Base-by-base conservation (phyloP, 768 basidiomycete species). In the Termitomyces eurrhizus region DNA sequence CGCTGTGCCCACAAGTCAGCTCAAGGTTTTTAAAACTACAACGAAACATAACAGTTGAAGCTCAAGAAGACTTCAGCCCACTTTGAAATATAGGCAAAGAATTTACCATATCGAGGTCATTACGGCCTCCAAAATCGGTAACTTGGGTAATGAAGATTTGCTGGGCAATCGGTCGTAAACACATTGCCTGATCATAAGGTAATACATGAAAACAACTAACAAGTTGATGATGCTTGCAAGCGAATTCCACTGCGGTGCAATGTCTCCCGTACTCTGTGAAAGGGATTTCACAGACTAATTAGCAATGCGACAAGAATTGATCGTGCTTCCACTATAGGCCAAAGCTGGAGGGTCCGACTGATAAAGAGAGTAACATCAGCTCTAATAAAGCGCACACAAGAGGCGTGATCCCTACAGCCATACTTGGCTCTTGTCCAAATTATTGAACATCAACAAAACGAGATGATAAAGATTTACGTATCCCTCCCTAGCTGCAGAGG, bases 401-500 rank as follows among this genome's bases (percentile, higher is more conserved):
- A 32, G 8, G 13, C 18, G 33, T 8, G 1, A 52, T 24, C 65
- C 77, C 57, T 67, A 77, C 58, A 80, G 65, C 85, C 83, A 86
- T 0, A 81, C 80, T 74, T 85, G 82, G 67, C 78, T 76, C 83
- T 85, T 57, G n/a, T 36, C 4, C 42, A 39, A 54, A 53, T 45
- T 24, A 41, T 33, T 9, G 52, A 21, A 18, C n/a, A 53, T 18
- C 16, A n/a, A 16, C 14, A 18, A 4, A 48, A 14, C 33, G 36
- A n/a, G 2, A 7, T 14, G 2, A 61, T n/a, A 32, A 55, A 18
- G 29, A 24, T 37, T 42, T 24, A 63, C 79, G 64, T 65, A 87
- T 85, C 77, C 81, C 79, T 52, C 85, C 86, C 86, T 85, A 88
- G 64, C 86, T 77, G 63, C 86, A 89, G 8, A 89, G 69, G 7